Conservation (phyloP, 192 early-diverging fungal genomes). For the Backusella macrospora region DNA sequence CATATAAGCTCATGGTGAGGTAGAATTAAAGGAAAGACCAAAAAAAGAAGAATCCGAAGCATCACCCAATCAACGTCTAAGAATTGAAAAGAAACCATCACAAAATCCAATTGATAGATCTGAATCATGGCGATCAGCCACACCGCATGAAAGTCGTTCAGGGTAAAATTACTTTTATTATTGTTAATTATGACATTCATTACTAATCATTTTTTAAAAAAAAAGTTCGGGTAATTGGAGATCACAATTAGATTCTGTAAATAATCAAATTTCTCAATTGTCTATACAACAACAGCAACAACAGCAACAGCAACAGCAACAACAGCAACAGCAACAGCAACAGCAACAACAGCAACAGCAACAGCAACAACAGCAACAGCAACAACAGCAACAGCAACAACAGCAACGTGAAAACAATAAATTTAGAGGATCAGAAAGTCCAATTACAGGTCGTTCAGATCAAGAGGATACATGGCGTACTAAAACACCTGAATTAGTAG, state of each 20-base stretch:
- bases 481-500: background rate
- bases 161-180: background rate
- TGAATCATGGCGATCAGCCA: background rate
- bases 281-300: background rate
- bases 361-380: background rate
- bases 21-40: conserved; percentile 33
- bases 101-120: conserved; percentile 9
- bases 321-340: too few relatives aligned
- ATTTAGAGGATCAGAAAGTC: background rate
- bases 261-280: conserved; percentile 5
- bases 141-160: background rate
- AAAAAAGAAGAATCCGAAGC: conserved; percentile 5
- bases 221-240: conserved; percentile 9
- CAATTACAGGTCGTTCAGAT: background rate
- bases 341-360: too few relatives aligned
- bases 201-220: background rate
- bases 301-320: too few relatives aligned
- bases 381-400: too few relatives aligned
- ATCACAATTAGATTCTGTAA: conserved; percentile 2
- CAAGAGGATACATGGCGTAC: background rate
- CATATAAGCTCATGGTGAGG: conserved; percentile 34
- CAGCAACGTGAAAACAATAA: background rate
- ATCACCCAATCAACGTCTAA: background rate
- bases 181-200: background rate
- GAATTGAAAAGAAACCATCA: background rate